Conservation (phyloP, 371 early-diverging fungal genomes). For the Fennellomyces sp. region DNA sequence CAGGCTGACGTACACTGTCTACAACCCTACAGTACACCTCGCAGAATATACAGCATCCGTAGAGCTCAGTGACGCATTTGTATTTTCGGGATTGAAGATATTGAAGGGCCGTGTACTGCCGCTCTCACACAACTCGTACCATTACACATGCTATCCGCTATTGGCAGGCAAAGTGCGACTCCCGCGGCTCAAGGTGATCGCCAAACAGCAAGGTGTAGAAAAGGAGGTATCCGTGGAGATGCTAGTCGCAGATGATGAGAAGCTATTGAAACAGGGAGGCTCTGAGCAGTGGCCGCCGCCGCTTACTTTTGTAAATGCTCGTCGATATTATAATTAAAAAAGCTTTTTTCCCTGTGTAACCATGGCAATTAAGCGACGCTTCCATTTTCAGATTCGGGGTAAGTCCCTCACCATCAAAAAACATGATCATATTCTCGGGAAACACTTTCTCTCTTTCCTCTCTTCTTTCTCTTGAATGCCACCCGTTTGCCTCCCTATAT, state of each 20-base stretch:
- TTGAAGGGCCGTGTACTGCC: conserved; percentile 62
- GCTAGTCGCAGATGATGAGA: conserved; percentile 24
- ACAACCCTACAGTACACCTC: conserved; percentile 62
- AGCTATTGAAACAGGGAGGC: conserved; percentile 23
- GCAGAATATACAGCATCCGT: conserved; percentile 61
- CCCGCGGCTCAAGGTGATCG: conserved; percentile 54
- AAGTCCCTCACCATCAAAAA: background rate
- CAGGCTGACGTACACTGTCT: conserved; percentile 58
- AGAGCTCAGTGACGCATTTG: conserved; percentile 76
- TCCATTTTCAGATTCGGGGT: conserved; percentile 3
- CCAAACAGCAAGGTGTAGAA: conserved; percentile 37
- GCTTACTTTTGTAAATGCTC: conserved; percentile 30
- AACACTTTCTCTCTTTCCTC: background rate
- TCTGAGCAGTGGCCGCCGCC: conserved; percentile 17
- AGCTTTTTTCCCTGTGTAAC: background rate
- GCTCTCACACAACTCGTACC: conserved; percentile 28
- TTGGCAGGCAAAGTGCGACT: conserved; percentile 55
- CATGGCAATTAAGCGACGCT: background rate
- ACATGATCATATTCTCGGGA: no score
- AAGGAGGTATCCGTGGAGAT: conserved; percentile 39
- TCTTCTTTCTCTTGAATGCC: background rate
- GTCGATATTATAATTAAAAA: conserved; percentile 16
- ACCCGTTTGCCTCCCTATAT: no score
- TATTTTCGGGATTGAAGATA: conserved; percentile 73
- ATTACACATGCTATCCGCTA: conserved; percentile 52